Conservation (phyloP, 2,329 filamentous ascomycete genomes). For the Fonsecaea nubica region DNA sequence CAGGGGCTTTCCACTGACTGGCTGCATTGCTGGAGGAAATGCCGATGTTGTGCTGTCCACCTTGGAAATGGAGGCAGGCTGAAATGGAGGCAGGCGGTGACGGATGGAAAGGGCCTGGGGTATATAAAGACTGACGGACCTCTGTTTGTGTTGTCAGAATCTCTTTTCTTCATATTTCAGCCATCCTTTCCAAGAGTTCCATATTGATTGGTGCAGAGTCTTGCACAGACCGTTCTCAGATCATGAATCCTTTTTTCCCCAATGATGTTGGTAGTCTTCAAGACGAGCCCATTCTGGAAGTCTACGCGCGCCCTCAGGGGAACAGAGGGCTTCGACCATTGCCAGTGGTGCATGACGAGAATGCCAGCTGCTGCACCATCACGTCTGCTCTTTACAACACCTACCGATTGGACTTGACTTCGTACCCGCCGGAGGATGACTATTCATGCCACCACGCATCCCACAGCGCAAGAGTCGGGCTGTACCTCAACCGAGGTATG, state of each 20-base stretch:
- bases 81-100: not conserved
- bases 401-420: not conserved
- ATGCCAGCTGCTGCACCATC: conserved; percentile 2
- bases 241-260: not conserved
- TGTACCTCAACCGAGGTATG: not conserved
- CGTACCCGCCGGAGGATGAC: not conserved
- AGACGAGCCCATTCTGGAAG: not conserved
- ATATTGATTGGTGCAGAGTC: not conserved
- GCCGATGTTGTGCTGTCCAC: not conserved
- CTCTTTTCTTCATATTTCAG: not conserved
- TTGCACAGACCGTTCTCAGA: not conserved
- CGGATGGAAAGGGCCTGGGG: not conserved
- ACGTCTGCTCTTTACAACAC: not conserved
- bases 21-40: not conserved
- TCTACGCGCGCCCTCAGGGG: not conserved
- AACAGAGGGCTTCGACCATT: not conserved
- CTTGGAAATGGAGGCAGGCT: not conserved
- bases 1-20: not conserved
- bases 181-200: not conserved
- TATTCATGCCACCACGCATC: not conserved
- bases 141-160: not conserved
- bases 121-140: not conserved
- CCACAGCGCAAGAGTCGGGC: not conserved
- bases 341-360: not conserved
- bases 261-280: not conserved